Conservation (phyloP, 2,329 filamentous ascomycete species). For the Raffaelea albimanens region DNA sequence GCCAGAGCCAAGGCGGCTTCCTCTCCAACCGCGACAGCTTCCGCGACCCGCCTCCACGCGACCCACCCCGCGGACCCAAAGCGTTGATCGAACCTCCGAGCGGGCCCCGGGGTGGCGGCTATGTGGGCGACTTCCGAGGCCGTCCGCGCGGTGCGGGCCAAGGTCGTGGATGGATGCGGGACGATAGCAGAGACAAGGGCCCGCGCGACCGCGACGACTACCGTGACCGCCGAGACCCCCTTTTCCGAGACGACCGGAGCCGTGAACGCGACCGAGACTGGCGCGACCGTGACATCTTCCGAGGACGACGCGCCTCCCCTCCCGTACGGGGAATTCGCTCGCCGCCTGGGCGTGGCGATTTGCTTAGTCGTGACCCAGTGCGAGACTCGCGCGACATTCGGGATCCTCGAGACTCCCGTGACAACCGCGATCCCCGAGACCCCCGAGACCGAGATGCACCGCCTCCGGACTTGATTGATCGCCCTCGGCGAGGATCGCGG, state of each 20-base stretch:
- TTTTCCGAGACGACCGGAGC: constrained; percentile 44
- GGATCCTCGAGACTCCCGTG: constrained; percentile 23
- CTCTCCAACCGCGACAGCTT: constrained; percentile 49
- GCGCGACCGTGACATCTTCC: constrained; percentile 43
- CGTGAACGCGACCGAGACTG: constrained; percentile 47
- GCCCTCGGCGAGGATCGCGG: constrained; percentile 58
- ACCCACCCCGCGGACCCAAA: constrained; percentile 75
- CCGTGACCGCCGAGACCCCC: constrained; percentile 40
- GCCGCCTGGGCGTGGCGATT: constrained; percentile 33
- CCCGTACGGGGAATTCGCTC: constrained; percentile 43
- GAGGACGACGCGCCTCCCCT: constrained; percentile 51
- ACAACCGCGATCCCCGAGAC: constrained; percentile 34
- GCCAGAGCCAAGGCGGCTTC: constrained; percentile 50
- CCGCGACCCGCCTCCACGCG: constrained; percentile 47
- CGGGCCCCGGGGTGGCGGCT: constrained; percentile 58
- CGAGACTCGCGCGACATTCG: constrained; percentile 55
- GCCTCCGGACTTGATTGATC: constrained; percentile 51
- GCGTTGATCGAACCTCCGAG: constrained; percentile 63
- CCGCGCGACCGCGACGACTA: constrained; percentile 52
- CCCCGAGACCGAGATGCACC: constrained; percentile 52
- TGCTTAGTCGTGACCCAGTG: constrained; percentile 45
- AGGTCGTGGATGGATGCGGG: constrained; percentile 50
- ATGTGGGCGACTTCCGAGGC: constrained; percentile 54
- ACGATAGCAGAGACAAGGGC: constrained; percentile 51
- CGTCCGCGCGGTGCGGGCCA: constrained; percentile 47